Evolutionary conservation across 2,329 filamentous ascomycete species (phyloP).

Genomic region (Stagonosporopsis rhizophila): DNA sequence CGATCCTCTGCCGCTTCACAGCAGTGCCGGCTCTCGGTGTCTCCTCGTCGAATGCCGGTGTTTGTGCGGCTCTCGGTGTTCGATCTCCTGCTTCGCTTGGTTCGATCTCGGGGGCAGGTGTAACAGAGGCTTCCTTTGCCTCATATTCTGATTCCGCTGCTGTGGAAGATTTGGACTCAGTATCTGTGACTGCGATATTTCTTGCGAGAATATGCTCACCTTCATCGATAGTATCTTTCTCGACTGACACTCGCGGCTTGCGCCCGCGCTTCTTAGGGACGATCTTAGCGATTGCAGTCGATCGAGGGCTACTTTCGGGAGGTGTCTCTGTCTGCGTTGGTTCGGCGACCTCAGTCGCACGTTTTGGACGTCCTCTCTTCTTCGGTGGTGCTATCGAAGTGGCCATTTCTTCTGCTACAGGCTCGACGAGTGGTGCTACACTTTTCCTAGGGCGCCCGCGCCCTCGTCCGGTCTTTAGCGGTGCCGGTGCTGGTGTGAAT

Average conservation of each 20-base stretch:
- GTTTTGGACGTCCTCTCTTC: conserved; percentile 56
- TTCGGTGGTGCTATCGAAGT: conserved; percentile 4
- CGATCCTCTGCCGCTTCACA: conserved; percentile 51
- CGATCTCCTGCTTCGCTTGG: conserved; percentile 11
- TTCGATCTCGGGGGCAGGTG: conserved; percentile 7
- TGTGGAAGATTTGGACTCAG: conserved; percentile 64
- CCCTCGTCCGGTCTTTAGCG: conserved; percentile 63
- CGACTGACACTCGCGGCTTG: conserved; percentile 52
- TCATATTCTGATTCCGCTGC: conserved; percentile 60
- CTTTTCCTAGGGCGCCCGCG: conserved; percentile 61
- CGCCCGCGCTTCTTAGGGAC: conserved; percentile 67
- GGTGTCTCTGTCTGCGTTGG: conserved; percentile 68
- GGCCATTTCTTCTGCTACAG: conserved; percentile 37
- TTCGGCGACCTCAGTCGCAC: conserved; percentile 59
- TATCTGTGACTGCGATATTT: conserved; percentile 63
- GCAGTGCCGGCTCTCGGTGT: conserved; percentile 53
- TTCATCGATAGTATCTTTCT: conserved; percentile 48
- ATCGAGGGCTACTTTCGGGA: conserved; percentile 58
- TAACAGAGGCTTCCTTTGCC: conserved; percentile 1
- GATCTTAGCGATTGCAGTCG: conserved; percentile 26
- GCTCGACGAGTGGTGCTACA: conserved; percentile 51
- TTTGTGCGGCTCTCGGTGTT: conserved; percentile 11
- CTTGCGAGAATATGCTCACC: conserved; percentile 55
- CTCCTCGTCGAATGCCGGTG: conserved; percentile 7
- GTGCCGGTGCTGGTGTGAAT: conserved; percentile 78